Base-by-base conservation (phyloP, 768 basidiomycete species). In the Phylloporus arenicola region DNA sequence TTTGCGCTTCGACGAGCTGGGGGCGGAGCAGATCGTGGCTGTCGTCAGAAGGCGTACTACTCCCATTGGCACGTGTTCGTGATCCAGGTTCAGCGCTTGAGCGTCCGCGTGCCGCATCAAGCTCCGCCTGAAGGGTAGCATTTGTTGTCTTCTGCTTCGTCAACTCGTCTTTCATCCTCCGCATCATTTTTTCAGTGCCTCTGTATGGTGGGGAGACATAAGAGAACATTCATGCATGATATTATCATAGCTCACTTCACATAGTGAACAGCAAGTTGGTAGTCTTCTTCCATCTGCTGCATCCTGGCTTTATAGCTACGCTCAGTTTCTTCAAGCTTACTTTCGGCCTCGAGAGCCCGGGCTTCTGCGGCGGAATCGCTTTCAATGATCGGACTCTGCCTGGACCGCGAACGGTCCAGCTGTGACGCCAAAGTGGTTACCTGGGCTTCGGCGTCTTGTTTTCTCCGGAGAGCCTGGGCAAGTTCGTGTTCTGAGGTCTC, bases 161-260 rank as follows among this genome's bases (percentile, higher is more conserved):
- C 50, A 97, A 72, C 63, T 98, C 96, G 50, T 94, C 95, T 68
- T 92, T 90, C 86, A 97, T 91, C 58, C 87, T 83, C 57, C 92
- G 83, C 76, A 97, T 88, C 83, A 98, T 92, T 72, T 94, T 96
- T 70, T 98, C 96, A 1, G 94, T 97, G 40, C 92, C 92, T 78
- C 90, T 92, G 63, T 29, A 52, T 54, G 30, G 56, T 55, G 50
- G 37, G 49, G 43, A 27, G 48, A 50, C 45, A 53, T 61, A 52
- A 55, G 49, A 48, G 47, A 53, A 47, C 41, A 33, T 38, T 45
- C 58, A 31, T 46, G 43, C 34, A 50, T 25, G 44, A 44, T 47
- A 52, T 56, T 71, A 55, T 55, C 48, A 33, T 48, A 52, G 69
- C 85, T 73, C 67, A 91, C 90, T 97, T 98, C 59, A 97, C 93